phyloP scores from a whole-genome alignment of 257 asterid species.

The Salvia rosmarinus region DNA sequence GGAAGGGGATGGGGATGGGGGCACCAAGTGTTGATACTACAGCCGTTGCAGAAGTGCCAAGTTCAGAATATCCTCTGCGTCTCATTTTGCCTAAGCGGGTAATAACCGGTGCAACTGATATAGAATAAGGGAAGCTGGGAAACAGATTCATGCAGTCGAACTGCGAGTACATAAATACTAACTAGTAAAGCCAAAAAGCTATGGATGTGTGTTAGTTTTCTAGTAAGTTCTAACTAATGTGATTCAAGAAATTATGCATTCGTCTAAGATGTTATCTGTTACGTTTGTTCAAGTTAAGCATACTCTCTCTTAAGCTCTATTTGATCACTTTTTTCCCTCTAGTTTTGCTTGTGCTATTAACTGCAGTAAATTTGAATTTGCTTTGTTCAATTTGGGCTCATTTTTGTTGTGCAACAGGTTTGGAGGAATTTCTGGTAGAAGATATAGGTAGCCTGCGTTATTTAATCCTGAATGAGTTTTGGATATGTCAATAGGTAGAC shows the following conservation, averaged over 20 bases:
- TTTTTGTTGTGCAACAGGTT: too few relatives aligned
- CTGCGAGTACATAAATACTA: neutral
- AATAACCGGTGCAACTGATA: neutral
- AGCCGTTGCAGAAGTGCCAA: neutral
- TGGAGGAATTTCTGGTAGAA: too few relatives aligned
- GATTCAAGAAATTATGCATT: neutral
- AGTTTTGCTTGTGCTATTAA: neutral
- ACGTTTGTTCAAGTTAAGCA: neutral
- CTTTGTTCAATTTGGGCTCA: neutral
- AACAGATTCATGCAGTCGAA: neutral
- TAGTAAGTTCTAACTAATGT: neutral
- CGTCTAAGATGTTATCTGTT: neutral
- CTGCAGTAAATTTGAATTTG: neutral
- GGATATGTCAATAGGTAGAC: too few relatives aligned
- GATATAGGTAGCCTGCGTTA: too few relatives aligned
- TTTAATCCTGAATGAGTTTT: too few relatives aligned
- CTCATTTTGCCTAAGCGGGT: neutral
- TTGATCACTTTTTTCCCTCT: neutral
- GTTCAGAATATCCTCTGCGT: neutral
- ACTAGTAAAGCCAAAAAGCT: neutral
- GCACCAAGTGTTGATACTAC: neutral
- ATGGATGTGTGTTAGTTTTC: neutral
- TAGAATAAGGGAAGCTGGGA: neutral
- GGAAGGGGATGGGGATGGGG: too few relatives aligned
- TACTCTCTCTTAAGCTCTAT: neutral